Evolutionary conservation across 345 rosid species (phyloP).

Genomic region (Eucalyptus brandiana): DNA sequence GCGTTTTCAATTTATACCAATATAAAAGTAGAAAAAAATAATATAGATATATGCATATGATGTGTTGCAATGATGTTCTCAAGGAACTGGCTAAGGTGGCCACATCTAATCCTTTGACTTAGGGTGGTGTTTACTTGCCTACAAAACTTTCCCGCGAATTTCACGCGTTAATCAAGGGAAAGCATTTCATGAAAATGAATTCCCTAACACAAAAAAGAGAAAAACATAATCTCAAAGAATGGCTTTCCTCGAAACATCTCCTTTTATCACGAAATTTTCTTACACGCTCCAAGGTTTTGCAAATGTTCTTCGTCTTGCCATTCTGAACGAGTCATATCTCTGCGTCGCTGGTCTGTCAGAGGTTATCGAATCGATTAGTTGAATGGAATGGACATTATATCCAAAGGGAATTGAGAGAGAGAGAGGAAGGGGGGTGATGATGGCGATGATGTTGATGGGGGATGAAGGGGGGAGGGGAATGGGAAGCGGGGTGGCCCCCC

Average conservation of each 20-base stretch:
- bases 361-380: not conserved
- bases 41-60: too few species aligned
- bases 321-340: not conserved
- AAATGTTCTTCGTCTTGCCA: not conserved
- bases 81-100: too few species aligned
- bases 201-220: not conserved
- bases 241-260: not conserved
- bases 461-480: not conserved
- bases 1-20: not conserved
- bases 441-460: not conserved
- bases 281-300: not conserved
- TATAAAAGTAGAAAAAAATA: too few species aligned
- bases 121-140: not conserved
- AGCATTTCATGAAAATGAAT: not conserved
- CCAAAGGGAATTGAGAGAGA: not conserved
- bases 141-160: not conserved
- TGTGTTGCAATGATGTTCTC: too few species aligned
- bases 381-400: not conserved
- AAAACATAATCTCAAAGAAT: not conserved
- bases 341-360: not conserved
- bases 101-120: not conserved
- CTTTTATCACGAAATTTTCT: not conserved
- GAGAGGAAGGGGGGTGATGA: not conserved
- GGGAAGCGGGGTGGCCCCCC: not conserved
- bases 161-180: not conserved